A percentile compares a stretch with the other conserved stretches of the same genome.
phyloP scores from a whole-genome alignment of 441 rosid species.

The Erodium chrysanthum region DNA sequence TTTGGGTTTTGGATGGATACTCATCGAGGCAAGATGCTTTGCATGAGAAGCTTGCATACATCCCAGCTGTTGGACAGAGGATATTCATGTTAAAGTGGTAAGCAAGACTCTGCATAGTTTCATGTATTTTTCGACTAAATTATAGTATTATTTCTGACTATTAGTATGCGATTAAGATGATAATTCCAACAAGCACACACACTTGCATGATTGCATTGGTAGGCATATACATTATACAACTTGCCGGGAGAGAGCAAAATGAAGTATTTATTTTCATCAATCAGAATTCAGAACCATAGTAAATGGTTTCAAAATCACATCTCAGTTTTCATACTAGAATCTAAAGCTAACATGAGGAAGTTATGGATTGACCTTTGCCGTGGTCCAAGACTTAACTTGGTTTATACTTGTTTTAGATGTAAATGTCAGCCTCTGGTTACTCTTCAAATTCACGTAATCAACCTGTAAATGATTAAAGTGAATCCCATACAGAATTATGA shows the following conservation, averaged over 20 bases:
- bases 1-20: conserved; percentile 21
- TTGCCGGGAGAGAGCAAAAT: neutral
- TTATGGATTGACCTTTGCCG: conserved; percentile 50
- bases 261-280: neutral
- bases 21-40: conserved; percentile 37
- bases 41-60: conserved; percentile 24
- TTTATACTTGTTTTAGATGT: conserved; percentile 29
- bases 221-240: neutral
- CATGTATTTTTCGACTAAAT: neutral
- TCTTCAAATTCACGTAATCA: conserved; percentile 82
- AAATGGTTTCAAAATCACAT: conserved; percentile 10
- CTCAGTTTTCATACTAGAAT: conserved; percentile 5
- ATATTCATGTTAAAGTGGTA: conserved; percentile 17
- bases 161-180: too few relatives aligned
- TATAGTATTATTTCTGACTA: too few relatives aligned
- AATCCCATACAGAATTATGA: neutral
- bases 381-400: conserved; percentile 50
- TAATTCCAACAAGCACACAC: neutral
- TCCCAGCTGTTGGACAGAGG: neutral
- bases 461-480: conserved; percentile 35
- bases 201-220: neutral
- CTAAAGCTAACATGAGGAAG: conserved; percentile 3
- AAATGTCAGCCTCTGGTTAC: conserved; percentile 46
- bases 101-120: neutral
- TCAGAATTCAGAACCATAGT: neutral